phyloP scores from a whole-genome alignment of 2,329 filamentous ascomycete genomes.

The Aureobasidium sp. region DNA sequence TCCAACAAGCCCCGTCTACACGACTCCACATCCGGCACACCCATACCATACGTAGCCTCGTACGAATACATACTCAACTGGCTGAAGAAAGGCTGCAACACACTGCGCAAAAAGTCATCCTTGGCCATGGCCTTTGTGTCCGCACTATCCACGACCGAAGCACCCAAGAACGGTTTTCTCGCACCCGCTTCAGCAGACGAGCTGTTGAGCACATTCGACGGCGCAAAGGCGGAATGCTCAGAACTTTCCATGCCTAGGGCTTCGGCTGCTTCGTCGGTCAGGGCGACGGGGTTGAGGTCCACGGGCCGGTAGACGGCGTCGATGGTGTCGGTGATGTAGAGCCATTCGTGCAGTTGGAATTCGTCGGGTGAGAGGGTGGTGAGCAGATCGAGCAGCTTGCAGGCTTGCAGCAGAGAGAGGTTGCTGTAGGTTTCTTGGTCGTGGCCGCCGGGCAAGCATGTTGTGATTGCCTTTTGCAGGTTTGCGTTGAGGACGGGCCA shows the following conservation, averaged over 20 bases:
- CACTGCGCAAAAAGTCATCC: constrained; percentile 60
- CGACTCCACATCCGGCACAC: constrained; percentile 53
- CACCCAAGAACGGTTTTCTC: constrained; percentile 38
- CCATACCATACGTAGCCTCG: constrained; percentile 86
- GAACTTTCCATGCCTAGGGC: constrained; percentile 47
- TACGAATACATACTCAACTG: constrained; percentile 90
- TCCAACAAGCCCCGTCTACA: constrained; percentile 36
- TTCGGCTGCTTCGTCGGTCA: constrained; percentile 79
- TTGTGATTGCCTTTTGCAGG: constrained; percentile 68
- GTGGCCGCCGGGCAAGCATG: constrained; percentile 59
- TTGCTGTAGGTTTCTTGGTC: constrained; percentile 69
- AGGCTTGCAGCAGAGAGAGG: constrained; percentile 73
- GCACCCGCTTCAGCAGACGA: constrained; percentile 15
- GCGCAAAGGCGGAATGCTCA: constrained; percentile 21
- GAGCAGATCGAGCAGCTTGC: constrained; percentile 86
- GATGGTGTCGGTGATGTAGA: constrained; percentile 94
- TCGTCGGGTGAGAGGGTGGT: constrained; percentile 83
- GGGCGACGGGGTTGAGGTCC: constrained; percentile 58
- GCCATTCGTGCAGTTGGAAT: constrained; percentile 97
- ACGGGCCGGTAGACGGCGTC: constrained; percentile 82
- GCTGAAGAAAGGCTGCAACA: constrained; percentile 80
- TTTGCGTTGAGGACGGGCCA: constrained; percentile 90
- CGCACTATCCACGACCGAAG: constrained; percentile 47
- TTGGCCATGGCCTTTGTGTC: constrained; percentile 45
- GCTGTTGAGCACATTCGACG: neutral